phyloP scores from a whole-genome alignment of 192 early-diverging fungal genomes.

The Pecoramyces ruminantium region DNA sequence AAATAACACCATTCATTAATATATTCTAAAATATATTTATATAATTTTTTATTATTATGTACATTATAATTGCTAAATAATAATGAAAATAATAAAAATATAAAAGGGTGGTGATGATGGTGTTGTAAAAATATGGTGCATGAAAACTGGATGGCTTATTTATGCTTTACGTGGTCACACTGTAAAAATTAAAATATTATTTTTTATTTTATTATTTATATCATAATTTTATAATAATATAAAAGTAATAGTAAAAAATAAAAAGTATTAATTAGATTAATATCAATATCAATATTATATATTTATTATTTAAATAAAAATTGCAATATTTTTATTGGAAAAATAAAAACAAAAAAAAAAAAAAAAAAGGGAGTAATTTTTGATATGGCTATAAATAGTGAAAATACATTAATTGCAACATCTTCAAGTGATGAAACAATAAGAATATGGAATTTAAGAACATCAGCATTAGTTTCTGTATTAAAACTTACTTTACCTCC shows the following conservation, averaged over 20 bases:
- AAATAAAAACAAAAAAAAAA: too few species aligned
- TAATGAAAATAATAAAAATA: too few species aligned
- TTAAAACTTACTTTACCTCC: slow-evolving; percentile 9
- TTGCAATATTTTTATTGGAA: too few species aligned
- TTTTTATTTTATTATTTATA: too few species aligned
- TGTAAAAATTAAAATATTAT: background rate
- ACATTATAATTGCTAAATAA: too few species aligned
- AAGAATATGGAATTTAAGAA: slow-evolving; percentile 57
- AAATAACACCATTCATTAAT: too few species aligned
- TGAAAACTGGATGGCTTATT: slow-evolving; percentile 55
- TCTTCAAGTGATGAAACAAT: slow-evolving; percentile 59
- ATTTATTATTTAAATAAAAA: too few species aligned
- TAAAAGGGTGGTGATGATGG: slow-evolving; percentile 65
- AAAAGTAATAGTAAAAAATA: too few species aligned
- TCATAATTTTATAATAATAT: background rate
- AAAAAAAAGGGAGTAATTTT: slow-evolving; percentile 34
- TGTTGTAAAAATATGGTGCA: slow-evolving; percentile 71
- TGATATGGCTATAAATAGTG: slow-evolving; percentile 56
- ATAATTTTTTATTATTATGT: background rate
- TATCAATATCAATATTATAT: too few species aligned
- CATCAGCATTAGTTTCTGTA: slow-evolving; percentile 46
- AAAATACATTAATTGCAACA: slow-evolving; percentile 63
- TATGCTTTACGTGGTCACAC: slow-evolving; percentile 68
- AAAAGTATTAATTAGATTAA: too few species aligned
- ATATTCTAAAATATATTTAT: background rate